Conservation (phyloP, 2,329 filamentous ascomycete species). For the Nemania sp. region DNA sequence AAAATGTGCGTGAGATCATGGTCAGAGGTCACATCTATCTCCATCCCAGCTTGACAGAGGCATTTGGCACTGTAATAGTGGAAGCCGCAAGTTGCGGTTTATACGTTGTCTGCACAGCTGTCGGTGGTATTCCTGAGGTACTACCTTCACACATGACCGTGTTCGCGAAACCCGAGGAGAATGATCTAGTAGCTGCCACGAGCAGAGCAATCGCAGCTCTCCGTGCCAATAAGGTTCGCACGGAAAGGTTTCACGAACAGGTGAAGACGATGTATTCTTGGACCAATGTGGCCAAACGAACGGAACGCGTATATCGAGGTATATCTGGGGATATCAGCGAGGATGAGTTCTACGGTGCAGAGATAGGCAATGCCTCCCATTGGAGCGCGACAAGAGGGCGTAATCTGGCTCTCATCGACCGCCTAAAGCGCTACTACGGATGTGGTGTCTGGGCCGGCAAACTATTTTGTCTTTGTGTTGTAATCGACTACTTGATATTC, state of each 20-base stretch:
- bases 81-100: constrained; percentile 95
- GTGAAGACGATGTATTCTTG: constrained; percentile 99
- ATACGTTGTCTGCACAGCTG: constrained; percentile 95
- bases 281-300: constrained; percentile 92
- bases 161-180: constrained; percentile 95
- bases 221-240: constrained; percentile 83
- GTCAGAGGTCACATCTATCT: constrained; percentile 95
- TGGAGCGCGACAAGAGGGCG: constrained; percentile 74
- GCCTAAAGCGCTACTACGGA: constrained; percentile 94
- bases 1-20: constrained; percentile 98
- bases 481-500: constrained; percentile 92
- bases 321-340: constrained; percentile 86
- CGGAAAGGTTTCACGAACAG: constrained; percentile 93
- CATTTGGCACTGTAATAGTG: constrained; percentile 96
- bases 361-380: constrained; percentile 62
- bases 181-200: constrained; percentile 89
- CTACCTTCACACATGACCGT: constrained; percentile 96
- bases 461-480: constrained; percentile 90
- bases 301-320: constrained; percentile 92
- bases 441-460: constrained; percentile 99
- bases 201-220: constrained; percentile 86
- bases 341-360: constrained; percentile 85
- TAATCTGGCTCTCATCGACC: constrained; percentile 91
- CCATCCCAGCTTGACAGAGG: constrained; percentile 92
- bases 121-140: constrained; percentile 96